Evolutionary conservation across 2,329 filamentous ascomycete genomes (phyloP), one percentile per base, ranked within the genome.

Genomic region (Colletotrichum sp.): DNA sequence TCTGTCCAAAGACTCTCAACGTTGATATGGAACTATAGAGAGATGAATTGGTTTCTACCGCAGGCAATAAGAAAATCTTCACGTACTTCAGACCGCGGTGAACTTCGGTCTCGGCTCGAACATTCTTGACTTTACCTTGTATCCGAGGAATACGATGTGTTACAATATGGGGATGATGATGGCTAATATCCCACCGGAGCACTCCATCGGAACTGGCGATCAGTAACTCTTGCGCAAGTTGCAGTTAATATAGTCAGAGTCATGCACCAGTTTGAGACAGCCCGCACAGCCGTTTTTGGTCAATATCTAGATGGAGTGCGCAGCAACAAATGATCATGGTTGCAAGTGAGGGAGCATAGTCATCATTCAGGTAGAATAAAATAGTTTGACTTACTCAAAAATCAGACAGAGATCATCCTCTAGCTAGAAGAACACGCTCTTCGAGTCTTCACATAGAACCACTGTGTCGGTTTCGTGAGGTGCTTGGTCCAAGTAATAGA

Each of bases 271-370:
- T 48, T 6, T 48, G 4, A 4, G 43, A 48, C 18, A 48, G 43
- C n/a, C 43, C n/a, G 43, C n/a, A 48, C 43, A 48, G 43, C 43
- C n/a, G 43, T 2, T 13, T 21, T 21, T 48, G 7, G n/a, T 4
- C 43, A 21, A 2, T 7, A 4, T 48, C 43, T 12, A 48, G 18
- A 48, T 21, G 10, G n/a, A 48, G n/a, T 48, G n/a, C n/a, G 43
- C 43, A 48, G n/a, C 38, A 43, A 12, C 3, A 1, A 1, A 2
- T 43, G 16, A 12, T 1, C 38, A n/a, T 9, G 18, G 0, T 10
- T 43, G 38, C 2, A 43, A 43, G 16, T 43, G 2, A 36, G n/a
- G n/a, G n/a, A n/a, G n/a, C n/a, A n/a, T 4, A 36, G 6, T 36
- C 34, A 36, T 36, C 34, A 7, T 36, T 36, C 6, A 36, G 34